Evolutionary conservation across 2,329 filamentous ascomycete genomes (phyloP).

Genomic region (Seiridium cupressi): DNA sequence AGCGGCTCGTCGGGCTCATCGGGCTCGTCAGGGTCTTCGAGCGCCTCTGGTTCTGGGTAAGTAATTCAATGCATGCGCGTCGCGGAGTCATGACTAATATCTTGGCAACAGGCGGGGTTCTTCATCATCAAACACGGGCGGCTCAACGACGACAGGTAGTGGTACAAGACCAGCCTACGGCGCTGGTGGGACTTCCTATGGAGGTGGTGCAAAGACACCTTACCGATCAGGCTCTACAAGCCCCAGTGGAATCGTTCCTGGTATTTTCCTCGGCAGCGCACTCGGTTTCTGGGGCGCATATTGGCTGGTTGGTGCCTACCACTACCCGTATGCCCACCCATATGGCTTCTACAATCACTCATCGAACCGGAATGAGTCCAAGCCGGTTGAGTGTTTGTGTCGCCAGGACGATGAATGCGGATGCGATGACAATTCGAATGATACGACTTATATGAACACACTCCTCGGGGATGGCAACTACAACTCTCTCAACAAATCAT

Average conservation of each 20-base stretch:
- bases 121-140: conserved; percentile 42
- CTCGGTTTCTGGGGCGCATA: conserved; percentile 59
- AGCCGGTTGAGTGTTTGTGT: conserved; percentile 62
- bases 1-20: conserved; percentile 21
- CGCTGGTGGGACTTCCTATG: conserved; percentile 60
- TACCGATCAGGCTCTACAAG: conserved; percentile 55
- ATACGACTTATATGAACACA: conserved; percentile 57
- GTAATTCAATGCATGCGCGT: neutral
- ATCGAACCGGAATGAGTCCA: conserved; percentile 53
- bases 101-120: neutral
- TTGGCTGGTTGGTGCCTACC: conserved; percentile 51
- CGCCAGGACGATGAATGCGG: conserved; percentile 48
- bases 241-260: conserved; percentile 49
- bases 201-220: conserved; percentile 60
- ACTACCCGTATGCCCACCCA: conserved; percentile 49
- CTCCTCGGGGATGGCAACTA: conserved; percentile 67
- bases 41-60: conserved; percentile 8
- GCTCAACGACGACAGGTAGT: conserved; percentile 54
- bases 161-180: conserved; percentile 58
- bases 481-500: conserved; percentile 53
- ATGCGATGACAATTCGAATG: conserved; percentile 63
- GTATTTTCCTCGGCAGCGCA: conserved; percentile 45
- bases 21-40: conserved; percentile 19
- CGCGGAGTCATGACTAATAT: neutral
- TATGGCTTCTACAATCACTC: conserved; percentile 50